phyloP scores from a whole-genome alignment of 2,329 filamentous ascomycete genomes.

The Alternaria sp. region DNA sequence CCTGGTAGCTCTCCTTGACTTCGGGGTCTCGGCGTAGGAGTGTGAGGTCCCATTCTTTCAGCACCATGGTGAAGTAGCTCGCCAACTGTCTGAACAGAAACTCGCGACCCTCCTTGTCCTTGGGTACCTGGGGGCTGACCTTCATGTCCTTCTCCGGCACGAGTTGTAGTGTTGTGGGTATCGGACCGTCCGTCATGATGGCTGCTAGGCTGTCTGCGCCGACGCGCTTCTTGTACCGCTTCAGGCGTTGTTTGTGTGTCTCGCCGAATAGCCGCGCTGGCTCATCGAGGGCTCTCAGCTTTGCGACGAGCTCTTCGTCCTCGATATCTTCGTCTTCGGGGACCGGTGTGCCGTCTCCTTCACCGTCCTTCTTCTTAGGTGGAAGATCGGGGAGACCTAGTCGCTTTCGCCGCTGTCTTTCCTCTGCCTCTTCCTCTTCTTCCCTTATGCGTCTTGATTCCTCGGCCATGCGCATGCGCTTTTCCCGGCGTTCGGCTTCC shows the following conservation, averaged over 20 bases:
- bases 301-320: slow-evolving; percentile 72
- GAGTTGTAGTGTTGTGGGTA: slow-evolving; percentile 81
- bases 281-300: slow-evolving; percentile 74
- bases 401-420: slow-evolving; percentile 73
- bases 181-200: slow-evolving; percentile 74
- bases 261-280: slow-evolving; percentile 84
- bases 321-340: slow-evolving; percentile 66
- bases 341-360: slow-evolving; percentile 51
- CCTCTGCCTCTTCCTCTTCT: slow-evolving; percentile 75
- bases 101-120: slow-evolving; percentile 68
- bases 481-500: slow-evolving; percentile 76
- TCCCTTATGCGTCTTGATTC: slow-evolving; percentile 74
- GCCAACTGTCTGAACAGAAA: slow-evolving; percentile 87
- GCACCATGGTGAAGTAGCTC: slow-evolving; percentile 96
- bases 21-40: slow-evolving; percentile 66
- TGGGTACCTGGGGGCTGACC: slow-evolving; percentile 65
- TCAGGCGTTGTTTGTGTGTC: slow-evolving; percentile 70
- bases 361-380: slow-evolving; percentile 55
- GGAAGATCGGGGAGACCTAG: slow-evolving; percentile 80
- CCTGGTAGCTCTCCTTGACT: slow-evolving; percentile 75
- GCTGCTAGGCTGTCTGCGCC: slow-evolving; percentile 51
- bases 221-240: slow-evolving; percentile 71
- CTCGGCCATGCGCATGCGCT: slow-evolving; percentile 79
- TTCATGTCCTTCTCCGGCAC: slow-evolving; percentile 91
- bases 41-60: slow-evolving; percentile 83